A percentile compares a stretch with the other conserved stretches of the same genome.
phyloP scores from a whole-genome alignment of 371 early-diverging fungal species.

The Apophysomyces sp. region DNA sequence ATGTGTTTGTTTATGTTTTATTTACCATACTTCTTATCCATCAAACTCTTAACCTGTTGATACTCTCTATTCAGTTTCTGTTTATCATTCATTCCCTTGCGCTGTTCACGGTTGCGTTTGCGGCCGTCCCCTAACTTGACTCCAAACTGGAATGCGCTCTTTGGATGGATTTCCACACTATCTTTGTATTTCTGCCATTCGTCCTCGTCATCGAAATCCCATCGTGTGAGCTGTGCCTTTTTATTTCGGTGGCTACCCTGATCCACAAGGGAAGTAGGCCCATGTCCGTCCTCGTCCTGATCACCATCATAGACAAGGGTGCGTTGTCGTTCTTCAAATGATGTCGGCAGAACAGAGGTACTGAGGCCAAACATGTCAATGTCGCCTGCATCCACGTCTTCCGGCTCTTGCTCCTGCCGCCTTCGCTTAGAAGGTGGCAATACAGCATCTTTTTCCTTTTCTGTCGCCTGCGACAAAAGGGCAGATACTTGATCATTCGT shows the following conservation, averaged over 20 bases:
- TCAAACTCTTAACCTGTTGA: constrained; percentile 64
- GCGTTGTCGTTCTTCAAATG: constrained; percentile 41
- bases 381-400: constrained; percentile 44
- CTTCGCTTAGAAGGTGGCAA: constrained; percentile 6
- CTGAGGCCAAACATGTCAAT: constrained; percentile 49
- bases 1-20: too few relatives aligned
- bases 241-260: constrained; percentile 71
- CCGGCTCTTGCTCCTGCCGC: constrained; percentile 7
- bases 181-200: constrained; percentile 75
- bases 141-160: constrained; percentile 77
- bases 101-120: constrained; percentile 53
- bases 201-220: constrained; percentile 80
- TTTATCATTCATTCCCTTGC: constrained; percentile 51
- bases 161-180: constrained; percentile 66
- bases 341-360: constrained; percentile 44
- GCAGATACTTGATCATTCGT: constrained; percentile 1
- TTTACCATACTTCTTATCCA: constrained; percentile 65
- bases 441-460: constrained; percentile 5
- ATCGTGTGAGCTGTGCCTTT: constrained; percentile 66
- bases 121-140: constrained; percentile 76
- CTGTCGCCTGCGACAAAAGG: constrained; percentile 11
- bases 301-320: constrained; percentile 40
- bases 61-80: constrained; percentile 67
- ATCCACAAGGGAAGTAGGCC: constrained; percentile 56
- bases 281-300: constrained; percentile 46